Percentiles rank a stretch among this genome's conserved stretches.
Conservation (phyloP, 176 grass and related monocot genomes). For the Typha latifolia region DNA sequence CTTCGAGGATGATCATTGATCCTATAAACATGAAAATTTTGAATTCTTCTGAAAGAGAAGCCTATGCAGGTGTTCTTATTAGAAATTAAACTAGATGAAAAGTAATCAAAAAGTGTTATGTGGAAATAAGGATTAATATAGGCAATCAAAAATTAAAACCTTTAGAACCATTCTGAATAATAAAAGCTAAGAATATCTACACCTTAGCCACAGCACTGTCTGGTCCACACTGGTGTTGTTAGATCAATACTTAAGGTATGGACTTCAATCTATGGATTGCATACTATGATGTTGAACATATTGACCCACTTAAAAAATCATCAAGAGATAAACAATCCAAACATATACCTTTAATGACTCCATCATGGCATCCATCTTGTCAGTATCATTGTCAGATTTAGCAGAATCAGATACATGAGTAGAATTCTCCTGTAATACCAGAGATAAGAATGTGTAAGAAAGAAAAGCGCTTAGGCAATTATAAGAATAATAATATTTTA, state of each 20-base stretch:
- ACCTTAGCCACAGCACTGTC: too few species aligned
- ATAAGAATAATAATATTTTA: background rate
- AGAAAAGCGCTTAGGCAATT: slow-evolving; percentile 3
- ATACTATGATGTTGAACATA: background rate
- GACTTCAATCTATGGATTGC: background rate
- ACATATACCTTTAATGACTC: slow-evolving; percentile 77
- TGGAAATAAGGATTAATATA: too few species aligned
- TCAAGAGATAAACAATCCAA: background rate
- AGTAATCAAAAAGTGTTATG: too few species aligned
- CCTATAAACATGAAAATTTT: too few species aligned
- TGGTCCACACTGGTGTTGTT: background rate
- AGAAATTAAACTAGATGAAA: too few species aligned
- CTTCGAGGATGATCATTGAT: too few species aligned
- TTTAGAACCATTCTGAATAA: too few species aligned
- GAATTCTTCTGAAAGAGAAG: too few species aligned
- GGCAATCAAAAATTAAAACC: too few species aligned
- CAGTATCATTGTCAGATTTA: slow-evolving; percentile 30
- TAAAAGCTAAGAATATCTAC: too few species aligned
- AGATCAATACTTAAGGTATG: background rate
- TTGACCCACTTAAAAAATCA: background rate
- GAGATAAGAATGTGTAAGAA: slow-evolving; percentile 13
- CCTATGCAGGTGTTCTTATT: too few species aligned
- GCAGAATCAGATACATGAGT: slow-evolving; percentile 25
- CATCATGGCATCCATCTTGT: slow-evolving; percentile 38
- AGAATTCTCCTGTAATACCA: slow-evolving; percentile 46